A percentile compares a stretch with the other conserved stretches of the same genome.
Conservation (phyloP, 1,139 yeast species). For the Petasospora fabianii region DNA sequence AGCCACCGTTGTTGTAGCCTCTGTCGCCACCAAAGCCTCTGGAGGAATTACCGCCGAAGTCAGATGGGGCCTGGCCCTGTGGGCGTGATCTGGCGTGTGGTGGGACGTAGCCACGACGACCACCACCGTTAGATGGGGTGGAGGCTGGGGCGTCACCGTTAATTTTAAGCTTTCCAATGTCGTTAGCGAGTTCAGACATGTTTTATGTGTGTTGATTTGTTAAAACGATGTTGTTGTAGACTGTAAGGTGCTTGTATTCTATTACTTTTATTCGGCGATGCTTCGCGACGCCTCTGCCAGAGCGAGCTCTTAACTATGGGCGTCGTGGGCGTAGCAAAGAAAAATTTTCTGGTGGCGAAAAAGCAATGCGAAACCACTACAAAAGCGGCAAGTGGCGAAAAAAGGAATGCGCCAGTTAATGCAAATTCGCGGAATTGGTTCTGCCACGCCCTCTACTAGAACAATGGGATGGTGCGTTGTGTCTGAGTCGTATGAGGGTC, state of each 20-base stretch:
- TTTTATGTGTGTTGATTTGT: conserved; percentile 23
- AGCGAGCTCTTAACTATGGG: neutral
- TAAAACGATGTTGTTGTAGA: no score
- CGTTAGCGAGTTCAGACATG: conserved; percentile 35
- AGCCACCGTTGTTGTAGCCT: conserved; percentile 27
- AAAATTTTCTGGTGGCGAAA: neutral
- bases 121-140: conserved; percentile 15
- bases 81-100: conserved; percentile 57
- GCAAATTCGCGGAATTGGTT: no score
- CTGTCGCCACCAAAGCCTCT: conserved; percentile 18
- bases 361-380: neutral
- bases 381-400: neutral
- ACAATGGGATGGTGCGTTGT: no score
- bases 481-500: no score
- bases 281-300: neutral
- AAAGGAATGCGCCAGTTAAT: no score
- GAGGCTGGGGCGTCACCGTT: conserved; percentile 28
- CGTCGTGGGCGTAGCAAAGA: conserved; percentile 3
- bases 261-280: no score
- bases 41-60: conserved; percentile 1
- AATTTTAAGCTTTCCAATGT: conserved; percentile 41
- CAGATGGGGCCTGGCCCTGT: conserved; percentile 21
- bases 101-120: conserved; percentile 51
- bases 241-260: no score
- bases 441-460: no score